Evolutionary conservation across 768 basidiomycete genomes (phyloP), one percentile per base, ranked within the genome.

Genomic region (Trametes coccinea): DNA sequence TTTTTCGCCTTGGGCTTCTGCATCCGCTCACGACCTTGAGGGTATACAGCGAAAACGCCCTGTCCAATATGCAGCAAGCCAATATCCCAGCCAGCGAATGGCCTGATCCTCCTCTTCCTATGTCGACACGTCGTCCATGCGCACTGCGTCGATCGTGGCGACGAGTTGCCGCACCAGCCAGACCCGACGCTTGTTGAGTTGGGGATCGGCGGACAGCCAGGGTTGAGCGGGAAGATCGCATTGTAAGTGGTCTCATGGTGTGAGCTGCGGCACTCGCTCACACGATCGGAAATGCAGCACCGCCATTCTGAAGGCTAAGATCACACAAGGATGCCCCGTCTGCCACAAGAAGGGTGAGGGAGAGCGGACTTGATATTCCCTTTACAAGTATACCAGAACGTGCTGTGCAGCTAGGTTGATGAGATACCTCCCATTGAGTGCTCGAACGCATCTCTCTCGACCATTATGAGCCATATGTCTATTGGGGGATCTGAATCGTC

Each of bases 91-190:
- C 77, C 76, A 9, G 79, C 86, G 1, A 82, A 87, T 46, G 78
- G 82, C 3, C 76, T 92, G n/a, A 69, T 84, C 3, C 71, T 97
- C 3, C 73, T 94, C 31, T 97, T 92, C 74, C 78, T 97, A 9
- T 97, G 95, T 72, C 87, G 92, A 37, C 95, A 97, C 69, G 83
- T 90, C 48, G 89, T 94, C 0, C 95, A 97, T 69, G 88, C 89
- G 0, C 76, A 79, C 7, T 96, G 95, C 66, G 84, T 89, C 0
- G 83, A 79, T n/a, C 85, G 87, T 9, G 81, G 80, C 5, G 85
- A 87, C 40, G 76, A 84, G 2, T 76, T 94, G 7, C 87, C 89
- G 0, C 75, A 78, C 22, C 83, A 84, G 59, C 79, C 82, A 7
- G 90, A 92, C 58, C 79, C 79, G 30, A 75, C 78, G 4, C 66